phyloP scores from a whole-genome alignment of 345 rosid species.

The Garcia nutans region DNA sequence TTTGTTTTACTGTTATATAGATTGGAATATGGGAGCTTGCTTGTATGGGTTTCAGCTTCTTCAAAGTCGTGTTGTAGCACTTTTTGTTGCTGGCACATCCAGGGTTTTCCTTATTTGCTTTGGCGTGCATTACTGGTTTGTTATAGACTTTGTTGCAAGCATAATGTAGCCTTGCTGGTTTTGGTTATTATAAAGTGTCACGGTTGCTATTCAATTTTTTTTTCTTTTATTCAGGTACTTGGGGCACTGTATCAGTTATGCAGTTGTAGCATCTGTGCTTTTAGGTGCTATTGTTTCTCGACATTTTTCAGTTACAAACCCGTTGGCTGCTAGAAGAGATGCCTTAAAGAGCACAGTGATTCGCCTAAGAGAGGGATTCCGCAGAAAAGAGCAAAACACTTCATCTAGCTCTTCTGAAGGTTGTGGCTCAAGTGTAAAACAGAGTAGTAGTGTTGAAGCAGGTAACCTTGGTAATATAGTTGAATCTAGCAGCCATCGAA shows the following conservation, averaged over 20 bases:
- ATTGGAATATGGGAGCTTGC: constrained; percentile 99
- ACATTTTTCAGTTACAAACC: constrained; percentile 83
- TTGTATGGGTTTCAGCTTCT: constrained; percentile 95
- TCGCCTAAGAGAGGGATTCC: constrained; percentile 95
- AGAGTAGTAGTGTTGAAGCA: constrained; percentile 84
- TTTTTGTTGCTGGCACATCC: constrained; percentile 86
- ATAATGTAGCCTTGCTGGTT: constrained; percentile 13
- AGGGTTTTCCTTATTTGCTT: constrained; percentile 96
- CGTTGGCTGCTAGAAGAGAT: constrained; percentile 93
- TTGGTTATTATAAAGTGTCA: constrained; percentile 18
- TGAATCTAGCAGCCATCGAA: constrained; percentile 53
- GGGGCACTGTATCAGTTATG: constrained; percentile 97
- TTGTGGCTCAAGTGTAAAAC: constrained; percentile 94
- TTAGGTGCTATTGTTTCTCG: constrained; percentile 95
- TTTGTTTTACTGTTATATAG: constrained; percentile 43
- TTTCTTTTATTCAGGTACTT: constrained; percentile 67
- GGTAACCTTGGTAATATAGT: constrained; percentile 61
- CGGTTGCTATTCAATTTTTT: constrained; percentile 6
- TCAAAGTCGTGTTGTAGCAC: constrained; percentile 80
- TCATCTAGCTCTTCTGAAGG: constrained; percentile 99
- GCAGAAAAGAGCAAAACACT: constrained; percentile 83
- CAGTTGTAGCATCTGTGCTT: constrained; percentile 92
- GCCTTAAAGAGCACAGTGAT: constrained; percentile 94
- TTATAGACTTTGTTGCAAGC: constrained; percentile 24
- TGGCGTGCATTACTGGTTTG: constrained; percentile 99